Evolutionary conservation across 192 early-diverging fungal species (phyloP), one percentile per base, ranked within the genome.

Genomic region (Umbelopsis ramanniana): DNA sequence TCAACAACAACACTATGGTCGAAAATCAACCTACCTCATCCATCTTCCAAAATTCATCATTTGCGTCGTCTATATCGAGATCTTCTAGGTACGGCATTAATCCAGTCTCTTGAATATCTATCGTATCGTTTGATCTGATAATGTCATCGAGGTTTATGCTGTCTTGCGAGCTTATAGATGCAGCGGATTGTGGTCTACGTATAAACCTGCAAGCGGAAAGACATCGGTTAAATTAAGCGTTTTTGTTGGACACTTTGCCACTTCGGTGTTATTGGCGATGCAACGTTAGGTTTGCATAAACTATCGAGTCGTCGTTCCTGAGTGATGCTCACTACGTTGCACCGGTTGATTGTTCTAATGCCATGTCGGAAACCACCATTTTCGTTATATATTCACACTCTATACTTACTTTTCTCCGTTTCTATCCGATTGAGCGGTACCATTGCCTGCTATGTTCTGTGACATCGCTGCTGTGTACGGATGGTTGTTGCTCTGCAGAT

Each of bases 71-170:
- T 23, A 79, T 53, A 23, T 74, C 77, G 4, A 79, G 55, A n/a
- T 67, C 67, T 33, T 52, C 72, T 14, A 79, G 50, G 40, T 71
- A 66, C 1, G 72, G 66, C 37, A 79, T 67, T 29, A 74, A 52
- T 2, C 73, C 74, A 46, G 74, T 73, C 46, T 79, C 77, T 2
- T 79, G 68, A 52, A 79, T 73, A 52, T 74, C 73, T 4, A 68
- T 46, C 2, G 73, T 79, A 46, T 71, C 71, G 66, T 79, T 79
- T 15, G 69, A 52, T 47, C 71, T 68, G 46, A 79, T 79, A 35
- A 79, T 66, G 9, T 79, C 77, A 40, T 79, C 69, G 26, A 79
- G 63, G 55, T 79, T 74, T 21, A 79, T 35, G 45, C 77, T 79
- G 53, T 79, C 77, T 37, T 74, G 73, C 35, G 77, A 79, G 7